These are phyloP conservation scores for Brassica balearica DNA, from an alignment of 441 rosid genomes.

Conservation along the genomic window DNA sequence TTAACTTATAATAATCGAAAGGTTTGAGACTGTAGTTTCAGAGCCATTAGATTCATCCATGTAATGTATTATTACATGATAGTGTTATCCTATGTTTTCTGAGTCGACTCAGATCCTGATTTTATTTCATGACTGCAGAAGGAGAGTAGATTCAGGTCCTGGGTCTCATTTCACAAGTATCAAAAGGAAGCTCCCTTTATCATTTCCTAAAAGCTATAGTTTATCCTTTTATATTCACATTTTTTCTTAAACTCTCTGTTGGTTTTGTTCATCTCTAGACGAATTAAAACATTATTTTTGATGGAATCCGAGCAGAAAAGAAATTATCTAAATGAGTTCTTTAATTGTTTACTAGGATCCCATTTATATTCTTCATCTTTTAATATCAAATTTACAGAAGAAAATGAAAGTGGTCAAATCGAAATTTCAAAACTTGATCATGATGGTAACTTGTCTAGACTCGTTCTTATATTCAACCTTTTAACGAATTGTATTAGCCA, in stretches of 20 bases:
- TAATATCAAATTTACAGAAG: neutral
- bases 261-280: conserved; percentile 25
- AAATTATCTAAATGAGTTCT: neutral
- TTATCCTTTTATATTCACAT: conserved; percentile 25
- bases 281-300: conserved; percentile 13
- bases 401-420: neutral
- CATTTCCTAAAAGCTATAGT: conserved; percentile 27
- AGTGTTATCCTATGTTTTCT: neutral
- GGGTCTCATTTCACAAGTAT: conserved; percentile 8
- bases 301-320: conserved; percentile 12
- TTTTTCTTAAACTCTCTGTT: conserved; percentile 21
- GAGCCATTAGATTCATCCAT: neutral
- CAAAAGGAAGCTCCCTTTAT: conserved; percentile 16
- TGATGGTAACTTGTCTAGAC: neutral
- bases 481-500: neutral
- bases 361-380: neutral
- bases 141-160: conserved; percentile 9
- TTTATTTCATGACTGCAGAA: neutral
- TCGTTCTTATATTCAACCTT: neutral
- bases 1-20: neutral
- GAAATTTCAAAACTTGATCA: neutral
- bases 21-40: neutral
- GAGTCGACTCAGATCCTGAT: neutral
- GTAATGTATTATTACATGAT: neutral
- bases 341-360: neutral